Conservation (phyloP, 2,329 filamentous ascomycete species). For the Ilyonectria sp. region DNA sequence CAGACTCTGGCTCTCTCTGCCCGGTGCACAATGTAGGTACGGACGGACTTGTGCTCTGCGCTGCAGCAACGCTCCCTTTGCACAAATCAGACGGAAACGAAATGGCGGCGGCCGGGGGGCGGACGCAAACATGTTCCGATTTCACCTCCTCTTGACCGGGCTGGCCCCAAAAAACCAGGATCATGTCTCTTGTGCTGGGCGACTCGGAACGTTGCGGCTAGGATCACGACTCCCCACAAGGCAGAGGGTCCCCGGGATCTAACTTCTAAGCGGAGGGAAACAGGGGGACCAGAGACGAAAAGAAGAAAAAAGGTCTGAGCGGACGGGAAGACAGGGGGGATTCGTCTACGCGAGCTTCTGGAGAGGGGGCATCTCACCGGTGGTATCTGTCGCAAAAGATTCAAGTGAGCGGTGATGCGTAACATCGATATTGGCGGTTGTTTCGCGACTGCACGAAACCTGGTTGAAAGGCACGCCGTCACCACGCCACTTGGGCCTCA, state of each 20-base stretch:
- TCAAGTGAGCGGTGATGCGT: constrained; percentile 1
- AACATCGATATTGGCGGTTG: constrained; percentile 8
- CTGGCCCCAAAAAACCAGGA: not conserved
- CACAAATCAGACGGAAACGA: not conserved
- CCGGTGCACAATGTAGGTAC: not conserved
- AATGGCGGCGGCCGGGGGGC: not conserved
- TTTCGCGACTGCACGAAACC: constrained; percentile 26
- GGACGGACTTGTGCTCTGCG: not conserved
- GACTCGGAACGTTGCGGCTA: constrained; percentile 12
- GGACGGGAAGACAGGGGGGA: constrained; percentile 1
- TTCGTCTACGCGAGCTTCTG: not conserved
- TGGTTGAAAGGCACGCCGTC: constrained; percentile 1
- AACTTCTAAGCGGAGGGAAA: not conserved
- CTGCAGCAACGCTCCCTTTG: not conserved
- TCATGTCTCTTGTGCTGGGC: not conserved
- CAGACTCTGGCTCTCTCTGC: not conserved
- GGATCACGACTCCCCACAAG: constrained; percentile 4
- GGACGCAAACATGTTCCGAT: constrained; percentile 21
- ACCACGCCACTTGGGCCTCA: constrained; percentile 13
- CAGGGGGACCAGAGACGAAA: not conserved
- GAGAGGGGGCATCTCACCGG: not conserved
- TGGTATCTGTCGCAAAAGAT: not conserved
- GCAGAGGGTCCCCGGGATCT: not conserved
- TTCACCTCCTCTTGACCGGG: not conserved
- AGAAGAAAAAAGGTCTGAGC: constrained; percentile 2